These are phyloP conservation scores for Paramecium sonneborni DNA, from an alignment of 73 alveolate genomes.

Conservation along the genomic window DNA sequence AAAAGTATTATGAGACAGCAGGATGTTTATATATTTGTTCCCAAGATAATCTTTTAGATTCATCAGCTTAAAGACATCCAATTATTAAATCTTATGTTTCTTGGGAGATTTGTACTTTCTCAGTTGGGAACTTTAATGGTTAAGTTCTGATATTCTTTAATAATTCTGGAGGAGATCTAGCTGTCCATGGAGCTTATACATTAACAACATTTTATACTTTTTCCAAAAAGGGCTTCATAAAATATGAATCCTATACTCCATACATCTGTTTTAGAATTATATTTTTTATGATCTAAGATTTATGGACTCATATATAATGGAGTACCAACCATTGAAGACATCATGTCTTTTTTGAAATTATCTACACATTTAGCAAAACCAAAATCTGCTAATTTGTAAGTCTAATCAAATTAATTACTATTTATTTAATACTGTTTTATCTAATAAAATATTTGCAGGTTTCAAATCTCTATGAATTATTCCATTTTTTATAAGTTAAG, in stretches of 20 bases:
- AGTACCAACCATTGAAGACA: constrained; percentile 72
- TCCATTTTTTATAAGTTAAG: constrained; percentile 58
- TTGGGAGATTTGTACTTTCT: neutral
- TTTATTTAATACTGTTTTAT: neutral
- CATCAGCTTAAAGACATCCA: constrained; percentile 61
- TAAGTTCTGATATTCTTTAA: constrained; percentile 10
- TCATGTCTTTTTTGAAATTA: constrained; percentile 58
- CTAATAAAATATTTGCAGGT: constrained; percentile 68
- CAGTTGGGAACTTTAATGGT: constrained; percentile 34
- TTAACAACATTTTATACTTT: neutral
- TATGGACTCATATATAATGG: constrained; percentile 89
- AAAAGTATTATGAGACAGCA: neutral
- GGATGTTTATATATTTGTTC: constrained; percentile 65
- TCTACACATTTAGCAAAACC: constrained; percentile 69
- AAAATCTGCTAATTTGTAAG: constrained; percentile 67
- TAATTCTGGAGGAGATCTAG: constrained; percentile 44
- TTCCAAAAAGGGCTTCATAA: constrained; percentile 78
- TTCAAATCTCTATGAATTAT: constrained; percentile 70
- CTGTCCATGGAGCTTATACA: constrained; percentile 43
- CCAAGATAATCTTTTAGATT: constrained; percentile 64
- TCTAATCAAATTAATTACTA: neutral
- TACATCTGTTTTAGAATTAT: constrained; percentile 90
- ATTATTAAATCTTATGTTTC: constrained; percentile 53
- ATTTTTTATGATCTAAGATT: constrained; percentile 87
- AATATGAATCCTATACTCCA: constrained; percentile 96